Conservation (phyloP, 345 rosid genomes). For the Eucalyptus erythrocorys region DNA sequence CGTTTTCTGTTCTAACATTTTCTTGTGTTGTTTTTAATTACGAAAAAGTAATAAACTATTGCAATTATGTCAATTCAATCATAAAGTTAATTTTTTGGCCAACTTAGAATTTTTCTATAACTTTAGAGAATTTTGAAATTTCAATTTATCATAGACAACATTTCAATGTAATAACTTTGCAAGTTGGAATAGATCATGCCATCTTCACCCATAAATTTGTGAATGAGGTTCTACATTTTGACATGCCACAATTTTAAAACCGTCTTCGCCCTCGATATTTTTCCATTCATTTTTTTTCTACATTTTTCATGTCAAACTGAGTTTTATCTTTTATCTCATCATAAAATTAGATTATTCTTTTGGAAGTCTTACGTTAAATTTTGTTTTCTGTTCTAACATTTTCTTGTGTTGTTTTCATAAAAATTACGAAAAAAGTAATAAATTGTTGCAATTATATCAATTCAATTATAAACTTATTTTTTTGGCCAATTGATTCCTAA, state of each 20-base stretch:
- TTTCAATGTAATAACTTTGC: background rate
- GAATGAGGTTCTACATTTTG: background rate
- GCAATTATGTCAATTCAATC: too few relatives aligned
- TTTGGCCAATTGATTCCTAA: too few relatives aligned
- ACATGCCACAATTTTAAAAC: background rate
- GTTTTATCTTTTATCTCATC: background rate
- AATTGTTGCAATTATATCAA: too few relatives aligned
- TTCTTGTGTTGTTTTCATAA: background rate
- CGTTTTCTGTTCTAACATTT: background rate
- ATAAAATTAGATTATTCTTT: background rate
- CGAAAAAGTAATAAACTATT: too few relatives aligned
- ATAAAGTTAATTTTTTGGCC: too few relatives aligned
- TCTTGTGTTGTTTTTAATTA: background rate
- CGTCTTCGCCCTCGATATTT: background rate
- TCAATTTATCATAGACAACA: fast-evolving
- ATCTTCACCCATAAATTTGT: background rate
- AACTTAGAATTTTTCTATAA: too few relatives aligned
- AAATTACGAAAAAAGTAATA: too few relatives aligned
- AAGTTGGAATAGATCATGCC: background rate
- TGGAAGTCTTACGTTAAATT: background rate
- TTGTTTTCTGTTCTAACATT: background rate
- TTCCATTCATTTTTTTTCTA: background rate
- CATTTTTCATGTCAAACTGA: background rate
- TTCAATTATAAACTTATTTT: too few relatives aligned
- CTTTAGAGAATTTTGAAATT: too few relatives aligned